These are phyloP conservation scores for Ceratocystis albifundus DNA, from an alignment of 2,329 filamentous ascomycete species.

Conservation along the genomic window DNA sequence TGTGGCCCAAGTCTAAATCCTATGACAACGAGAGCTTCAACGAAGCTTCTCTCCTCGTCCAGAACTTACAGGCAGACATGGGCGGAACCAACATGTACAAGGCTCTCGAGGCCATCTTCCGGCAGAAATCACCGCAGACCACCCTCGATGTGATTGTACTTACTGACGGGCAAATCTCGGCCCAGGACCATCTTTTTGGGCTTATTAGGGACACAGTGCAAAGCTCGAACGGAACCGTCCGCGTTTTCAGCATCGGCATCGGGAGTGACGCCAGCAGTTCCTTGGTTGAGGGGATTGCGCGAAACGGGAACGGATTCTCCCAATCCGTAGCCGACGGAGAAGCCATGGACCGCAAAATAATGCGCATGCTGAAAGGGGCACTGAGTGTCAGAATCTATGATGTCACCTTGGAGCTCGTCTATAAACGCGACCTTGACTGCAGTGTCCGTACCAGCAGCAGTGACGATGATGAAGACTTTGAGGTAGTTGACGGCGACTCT, in stretches of 20 bases:
- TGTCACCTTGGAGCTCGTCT: conserved; percentile 53
- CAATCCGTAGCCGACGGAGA: conserved; percentile 53
- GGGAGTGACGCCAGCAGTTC: conserved; percentile 40
- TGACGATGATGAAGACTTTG: conserved; percentile 42
- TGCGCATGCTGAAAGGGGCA: conserved; percentile 63
- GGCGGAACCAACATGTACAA: conserved; percentile 44
- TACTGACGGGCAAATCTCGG: conserved; percentile 47
- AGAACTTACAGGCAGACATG: conserved; percentile 36
- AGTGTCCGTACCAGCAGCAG: neutral
- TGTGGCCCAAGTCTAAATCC: conserved; percentile 37
- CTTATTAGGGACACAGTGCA: conserved; percentile 36
- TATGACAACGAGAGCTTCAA: conserved; percentile 38
- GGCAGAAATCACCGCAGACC: conserved; percentile 35
- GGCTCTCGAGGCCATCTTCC: conserved; percentile 37
- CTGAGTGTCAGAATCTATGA: conserved; percentile 54
- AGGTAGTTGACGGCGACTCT: conserved; percentile 48
- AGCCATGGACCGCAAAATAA: conserved; percentile 55
- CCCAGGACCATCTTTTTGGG: conserved; percentile 34
- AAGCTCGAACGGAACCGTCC: conserved; percentile 34
- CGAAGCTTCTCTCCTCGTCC: conserved; percentile 35
- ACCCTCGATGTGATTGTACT: conserved; percentile 44
- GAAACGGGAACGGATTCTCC: conserved; percentile 45
- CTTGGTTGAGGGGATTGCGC: conserved; percentile 44
- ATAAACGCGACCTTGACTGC: conserved; percentile 29
- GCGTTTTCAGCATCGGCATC: conserved; percentile 46